phyloP scores from a whole-genome alignment of 768 basidiomycete genomes.

The Boletus bicolor region DNA sequence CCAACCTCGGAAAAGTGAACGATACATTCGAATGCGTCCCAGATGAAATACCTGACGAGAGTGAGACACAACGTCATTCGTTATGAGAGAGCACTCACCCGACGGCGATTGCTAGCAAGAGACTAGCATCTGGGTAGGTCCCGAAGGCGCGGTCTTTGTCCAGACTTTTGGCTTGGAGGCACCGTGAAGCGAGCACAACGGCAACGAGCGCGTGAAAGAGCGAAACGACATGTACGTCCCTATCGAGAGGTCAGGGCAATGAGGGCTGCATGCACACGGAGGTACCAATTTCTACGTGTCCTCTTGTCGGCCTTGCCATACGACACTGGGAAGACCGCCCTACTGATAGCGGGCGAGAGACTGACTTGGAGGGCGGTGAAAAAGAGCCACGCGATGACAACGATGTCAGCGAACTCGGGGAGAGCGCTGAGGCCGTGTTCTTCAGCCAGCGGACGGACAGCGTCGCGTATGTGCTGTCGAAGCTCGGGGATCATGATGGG shows the following conservation, averaged over 20 bases:
- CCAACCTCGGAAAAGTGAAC: conserved; percentile 67
- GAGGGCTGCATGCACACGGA: not conserved
- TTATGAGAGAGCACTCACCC: conserved; percentile 46
- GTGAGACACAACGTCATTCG: not conserved
- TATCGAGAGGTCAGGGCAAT: conserved; percentile 25
- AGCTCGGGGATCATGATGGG: conserved; percentile 29
- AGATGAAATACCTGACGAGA: conserved; percentile 65
- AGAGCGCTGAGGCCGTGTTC: conserved; percentile 53
- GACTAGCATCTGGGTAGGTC: conserved; percentile 58
- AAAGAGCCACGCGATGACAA: conserved; percentile 50
- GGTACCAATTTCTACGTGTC: conserved; percentile 59
- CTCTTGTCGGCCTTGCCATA: conserved; percentile 47
- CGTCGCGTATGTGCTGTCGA: conserved; percentile 27
- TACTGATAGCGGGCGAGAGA: conserved; percentile 53
- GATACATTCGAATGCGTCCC: conserved; percentile 75
- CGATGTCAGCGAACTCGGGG: conserved; percentile 50
- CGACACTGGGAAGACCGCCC: conserved; percentile 43
- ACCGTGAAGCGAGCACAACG: conserved; percentile 58
- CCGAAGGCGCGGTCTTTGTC: conserved; percentile 70
- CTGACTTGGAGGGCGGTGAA: conserved; percentile 60
- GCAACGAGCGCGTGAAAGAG: conserved; percentile 69
- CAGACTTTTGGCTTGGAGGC: conserved; percentile 46
- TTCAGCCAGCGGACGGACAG: conserved; percentile 27
- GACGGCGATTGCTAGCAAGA: conserved; percentile 62
- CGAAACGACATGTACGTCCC: conserved; percentile 71